Base-by-base conservation (phyloP, 208 protist genomes). In the Crithidia thermophila region DNA sequence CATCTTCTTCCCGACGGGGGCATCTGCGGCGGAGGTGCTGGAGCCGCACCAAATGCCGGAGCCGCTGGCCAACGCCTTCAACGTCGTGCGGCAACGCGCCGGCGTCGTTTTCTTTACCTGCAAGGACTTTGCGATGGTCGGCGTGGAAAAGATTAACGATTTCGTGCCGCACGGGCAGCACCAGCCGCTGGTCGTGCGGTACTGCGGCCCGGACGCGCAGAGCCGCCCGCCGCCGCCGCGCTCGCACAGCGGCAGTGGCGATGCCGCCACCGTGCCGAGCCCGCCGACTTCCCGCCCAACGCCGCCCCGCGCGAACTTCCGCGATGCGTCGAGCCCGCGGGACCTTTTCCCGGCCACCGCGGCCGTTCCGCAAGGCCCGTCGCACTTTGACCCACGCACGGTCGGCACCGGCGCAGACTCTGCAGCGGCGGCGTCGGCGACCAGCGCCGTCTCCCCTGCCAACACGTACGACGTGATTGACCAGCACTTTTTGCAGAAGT, bases 91-190 rank as follows among this genome's bases (percentile, higher is more conserved):
- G 21, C 84, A 84, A 20, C 69, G 83, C 36, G 74, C 79, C 46
- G 90, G 90, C 14, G 84, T 87, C 13, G 90, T 95, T 33, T 92
- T 93, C 75, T 95, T 92, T 42, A 27, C 61, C 6, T 73, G 68
- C 20, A 84, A 84, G 37, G 79, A 77, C 40, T 89, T 88, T 63
- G 90, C 87, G 20, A 79, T 82, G 72, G 73, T 91, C 7, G 90
- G 79, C 5, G 84, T 93, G 14, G 81, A 95, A 67, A 95, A 91
- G 63, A 75, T 92, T 10, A 59, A 93, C 74, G 71, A 93, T 62
- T 95, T 95, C 67, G 87, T 90, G 7, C 87, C 90, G 8, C 68
- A 87, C 45, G 73, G 87, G 23, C 90, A 95, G 59, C 83, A 89
- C 57, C 80, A 93, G 62, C 80, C 77, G 37, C 80, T 95, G 5